phyloP scores from a whole-genome alignment of 441 rosid species.

The Pelargonium citronellum region DNA sequence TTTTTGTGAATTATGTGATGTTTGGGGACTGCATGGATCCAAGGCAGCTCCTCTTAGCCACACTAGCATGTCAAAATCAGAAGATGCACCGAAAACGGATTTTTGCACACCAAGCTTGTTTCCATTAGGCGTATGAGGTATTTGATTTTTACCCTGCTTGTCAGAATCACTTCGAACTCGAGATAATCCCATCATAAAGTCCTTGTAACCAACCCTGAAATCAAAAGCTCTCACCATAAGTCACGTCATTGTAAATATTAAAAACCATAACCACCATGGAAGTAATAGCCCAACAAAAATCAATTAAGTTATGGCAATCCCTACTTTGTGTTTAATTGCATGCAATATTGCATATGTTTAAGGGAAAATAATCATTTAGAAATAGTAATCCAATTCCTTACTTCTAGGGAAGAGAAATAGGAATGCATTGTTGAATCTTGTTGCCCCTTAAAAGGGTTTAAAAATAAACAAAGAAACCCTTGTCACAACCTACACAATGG shows the following conservation, averaged over 20 bases:
- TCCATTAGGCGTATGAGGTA: slow-evolving; percentile 4
- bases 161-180: not conserved
- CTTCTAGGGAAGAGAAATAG: too few species aligned
- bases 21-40: slow-evolving; percentile 17
- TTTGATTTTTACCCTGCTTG: slow-evolving; percentile 11
- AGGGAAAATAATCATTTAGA: too few species aligned
- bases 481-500: too few species aligned
- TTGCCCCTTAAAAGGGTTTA: too few species aligned
- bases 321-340: too few species aligned
- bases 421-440: too few species aligned
- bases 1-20: not conserved
- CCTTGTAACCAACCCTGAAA: not conserved
- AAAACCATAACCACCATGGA: not conserved
- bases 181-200: slow-evolving; percentile 1
- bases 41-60: slow-evolving; percentile 26
- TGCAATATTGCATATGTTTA: too few species aligned
- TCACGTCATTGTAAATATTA: not conserved
- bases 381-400: too few species aligned
- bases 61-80: slow-evolving; percentile 11
- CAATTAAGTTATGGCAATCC: too few species aligned
- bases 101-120: not conserved
- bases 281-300: too few species aligned
- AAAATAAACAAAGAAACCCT: too few species aligned
- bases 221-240: not conserved
- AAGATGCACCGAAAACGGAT: not conserved